A percentile compares a stretch with the other conserved stretches of the same genome.
Evolutionary conservation across 352 stramenopile genomes (phyloP).

Genomic region (Globisporangium cederbergense): DNA sequence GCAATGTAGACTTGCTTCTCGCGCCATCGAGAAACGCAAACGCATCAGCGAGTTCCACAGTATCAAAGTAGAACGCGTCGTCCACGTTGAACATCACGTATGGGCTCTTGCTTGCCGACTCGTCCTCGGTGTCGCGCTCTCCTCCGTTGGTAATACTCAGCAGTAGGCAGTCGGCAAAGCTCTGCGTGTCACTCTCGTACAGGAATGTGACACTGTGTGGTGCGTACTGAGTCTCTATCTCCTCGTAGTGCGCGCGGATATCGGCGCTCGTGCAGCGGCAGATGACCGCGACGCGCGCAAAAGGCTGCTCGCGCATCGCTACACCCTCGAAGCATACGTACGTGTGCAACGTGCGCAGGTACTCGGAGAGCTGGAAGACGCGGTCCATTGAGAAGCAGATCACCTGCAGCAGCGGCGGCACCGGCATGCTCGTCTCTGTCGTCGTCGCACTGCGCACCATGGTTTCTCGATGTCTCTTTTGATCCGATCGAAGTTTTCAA

Average conservation of each 20-base stretch:
- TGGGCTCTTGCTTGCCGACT: background rate
- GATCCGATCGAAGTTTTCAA: background rate
- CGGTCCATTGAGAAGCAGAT: constrained; percentile 68
- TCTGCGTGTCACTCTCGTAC: constrained; percentile 25
- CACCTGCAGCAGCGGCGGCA: constrained; percentile 30
- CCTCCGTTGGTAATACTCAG: constrained; percentile 17
- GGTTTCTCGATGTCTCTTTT: background rate
- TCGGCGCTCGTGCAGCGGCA: constrained; percentile 34
- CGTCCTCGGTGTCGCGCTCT: background rate
- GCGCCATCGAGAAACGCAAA: constrained; percentile 17
- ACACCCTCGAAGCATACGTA: constrained; percentile 25
- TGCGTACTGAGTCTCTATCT: constrained; percentile 25
- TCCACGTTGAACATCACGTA: constrained; percentile 55
- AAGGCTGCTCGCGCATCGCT: constrained; percentile 22
- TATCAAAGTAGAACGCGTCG: constrained; percentile 58
- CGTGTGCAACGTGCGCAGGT: constrained; percentile 40
- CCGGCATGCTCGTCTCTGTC: background rate
- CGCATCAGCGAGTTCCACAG: constrained; percentile 37
- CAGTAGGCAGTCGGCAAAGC: constrained; percentile 35
- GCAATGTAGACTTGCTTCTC: background rate
- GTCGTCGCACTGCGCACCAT: background rate
- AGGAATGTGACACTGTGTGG: constrained; percentile 28
- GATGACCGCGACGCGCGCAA: constrained; percentile 29
- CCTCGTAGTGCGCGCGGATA: constrained; percentile 30
- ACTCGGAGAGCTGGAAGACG: constrained; percentile 60